A percentile compares a stretch with the other conserved stretches of the same genome.
Evolutionary conservation across 1,139 yeast species (phyloP).

Genomic region (Blastobotrys raffinosifermentans): DNA sequence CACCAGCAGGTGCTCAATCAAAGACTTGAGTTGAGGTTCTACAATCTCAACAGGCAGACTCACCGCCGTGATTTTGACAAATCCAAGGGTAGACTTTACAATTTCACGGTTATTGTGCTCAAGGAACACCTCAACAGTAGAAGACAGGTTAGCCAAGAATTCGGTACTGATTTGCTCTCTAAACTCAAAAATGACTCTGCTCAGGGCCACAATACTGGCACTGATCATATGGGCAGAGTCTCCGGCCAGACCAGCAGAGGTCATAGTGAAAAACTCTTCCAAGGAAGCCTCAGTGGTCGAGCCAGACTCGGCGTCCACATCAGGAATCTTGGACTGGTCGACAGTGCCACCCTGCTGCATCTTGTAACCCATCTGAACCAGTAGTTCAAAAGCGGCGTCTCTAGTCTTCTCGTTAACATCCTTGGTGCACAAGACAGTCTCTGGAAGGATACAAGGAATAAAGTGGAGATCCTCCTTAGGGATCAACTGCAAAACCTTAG

Average conservation of each 20-base stretch:
- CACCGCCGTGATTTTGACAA: slow-evolving; percentile 84
- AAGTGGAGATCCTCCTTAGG: slow-evolving; percentile 63
- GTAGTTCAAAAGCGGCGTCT: slow-evolving; percentile 66
- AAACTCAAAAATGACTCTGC: slow-evolving; percentile 84
- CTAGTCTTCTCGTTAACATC: slow-evolving; percentile 91
- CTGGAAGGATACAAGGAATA: slow-evolving; percentile 78
- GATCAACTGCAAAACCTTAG: slow-evolving; percentile 51
- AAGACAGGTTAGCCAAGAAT: slow-evolving; percentile 66
- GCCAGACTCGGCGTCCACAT: slow-evolving; percentile 51
- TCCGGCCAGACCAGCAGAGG: slow-evolving; percentile 94
- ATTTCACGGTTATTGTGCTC: slow-evolving; percentile 90
- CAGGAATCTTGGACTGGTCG: slow-evolving; percentile 60
- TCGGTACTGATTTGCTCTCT: slow-evolving; percentile 51
- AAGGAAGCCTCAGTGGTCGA: slow-evolving; percentile 64
- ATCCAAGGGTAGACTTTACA: slow-evolving; percentile 90
- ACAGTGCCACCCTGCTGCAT: slow-evolving; percentile 71
- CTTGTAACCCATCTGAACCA: slow-evolving; percentile 74
- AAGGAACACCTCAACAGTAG: slow-evolving; percentile 85
- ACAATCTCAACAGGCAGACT: slow-evolving; percentile 78
- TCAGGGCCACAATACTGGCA: slow-evolving; percentile 87
- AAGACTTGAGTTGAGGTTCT: slow-evolving; percentile 55
- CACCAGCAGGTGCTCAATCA: slow-evolving; percentile 67
- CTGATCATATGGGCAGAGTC: slow-evolving; percentile 92
- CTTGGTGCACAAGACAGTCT: slow-evolving; percentile 86
- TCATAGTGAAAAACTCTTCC: slow-evolving; percentile 83